A percentile compares a stretch with the other conserved stretches of the same genome.
phyloP scores from a whole-genome alignment of 768 basidiomycete genomes.

The Ephemerocybe angulata region DNA sequence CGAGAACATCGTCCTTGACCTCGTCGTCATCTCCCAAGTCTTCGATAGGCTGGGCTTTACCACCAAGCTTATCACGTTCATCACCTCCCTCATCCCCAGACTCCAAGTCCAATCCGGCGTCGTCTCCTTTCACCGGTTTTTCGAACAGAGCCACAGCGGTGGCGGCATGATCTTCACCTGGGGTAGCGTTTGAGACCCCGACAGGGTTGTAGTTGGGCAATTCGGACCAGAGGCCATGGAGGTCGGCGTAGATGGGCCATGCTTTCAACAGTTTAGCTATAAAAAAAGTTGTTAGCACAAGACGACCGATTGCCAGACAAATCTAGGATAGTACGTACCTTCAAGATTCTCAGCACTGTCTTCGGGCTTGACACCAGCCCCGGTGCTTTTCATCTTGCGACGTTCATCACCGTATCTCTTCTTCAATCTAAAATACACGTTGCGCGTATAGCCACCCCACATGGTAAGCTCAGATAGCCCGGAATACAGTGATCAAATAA shows the following conservation, averaged over 20 bases:
- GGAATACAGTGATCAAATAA: neutral
- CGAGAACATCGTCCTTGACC: no score
- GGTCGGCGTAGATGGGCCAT: neutral
- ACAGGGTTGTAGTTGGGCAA: constrained; percentile 1
- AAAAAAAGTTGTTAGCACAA: neutral
- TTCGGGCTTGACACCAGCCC: neutral
- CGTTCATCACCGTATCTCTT: neutral
- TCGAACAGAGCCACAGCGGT: neutral
- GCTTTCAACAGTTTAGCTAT: neutral
- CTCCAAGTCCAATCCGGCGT: no score
- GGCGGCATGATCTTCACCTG: neutral
- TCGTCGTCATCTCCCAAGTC: no score
- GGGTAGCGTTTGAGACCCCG: neutral
- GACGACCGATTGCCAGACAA: neutral
- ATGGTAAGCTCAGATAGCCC: neutral
- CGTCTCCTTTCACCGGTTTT: no score
- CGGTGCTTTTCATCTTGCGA: neutral
- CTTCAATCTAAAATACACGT: neutral
- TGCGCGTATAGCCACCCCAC: no score
- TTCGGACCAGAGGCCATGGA: neutral
- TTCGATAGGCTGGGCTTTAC: no score
- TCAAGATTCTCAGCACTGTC: neutral
- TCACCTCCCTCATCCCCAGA: no score
- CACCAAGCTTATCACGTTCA: no score
- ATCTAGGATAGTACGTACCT: neutral